Conservation (phyloP, 345 rosid genomes). For the Anastatica hierochuntica region DNA sequence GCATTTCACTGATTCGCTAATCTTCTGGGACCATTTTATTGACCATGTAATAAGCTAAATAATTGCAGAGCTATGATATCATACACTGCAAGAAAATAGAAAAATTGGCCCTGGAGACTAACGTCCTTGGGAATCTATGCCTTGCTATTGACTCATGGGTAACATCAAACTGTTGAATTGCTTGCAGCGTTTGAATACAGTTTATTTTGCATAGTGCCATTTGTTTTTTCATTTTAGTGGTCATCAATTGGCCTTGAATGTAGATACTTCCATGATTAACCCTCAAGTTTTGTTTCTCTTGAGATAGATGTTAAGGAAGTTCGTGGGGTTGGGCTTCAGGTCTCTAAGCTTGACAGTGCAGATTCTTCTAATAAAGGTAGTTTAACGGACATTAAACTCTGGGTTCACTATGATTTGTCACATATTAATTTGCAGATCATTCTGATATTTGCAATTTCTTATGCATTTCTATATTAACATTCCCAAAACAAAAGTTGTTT, state of each 20-base stretch:
- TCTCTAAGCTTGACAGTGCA: slow-evolving; percentile 72
- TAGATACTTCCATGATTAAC: neutral
- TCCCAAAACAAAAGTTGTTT: neutral
- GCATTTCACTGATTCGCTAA: neutral
- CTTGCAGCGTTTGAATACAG: neutral
- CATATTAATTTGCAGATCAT: neutral
- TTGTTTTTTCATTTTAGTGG: neutral
- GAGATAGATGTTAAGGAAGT: slow-evolving; percentile 66
- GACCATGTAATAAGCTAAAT: neutral
- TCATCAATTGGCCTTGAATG: neutral
- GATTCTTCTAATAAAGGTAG: slow-evolving; percentile 57
- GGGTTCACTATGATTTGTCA: slow-evolving; percentile 5
- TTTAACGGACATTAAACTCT: neutral
- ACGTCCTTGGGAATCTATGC: too few relatives aligned
- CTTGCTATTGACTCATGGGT: neutral
- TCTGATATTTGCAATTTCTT: neutral
- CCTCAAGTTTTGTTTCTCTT: neutral
- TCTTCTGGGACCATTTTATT: neutral
- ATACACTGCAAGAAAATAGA: too few relatives aligned
- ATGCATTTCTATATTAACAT: neutral
- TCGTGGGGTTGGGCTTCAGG: slow-evolving; percentile 95
- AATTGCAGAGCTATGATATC: too few relatives aligned
- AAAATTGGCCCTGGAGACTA: too few relatives aligned
- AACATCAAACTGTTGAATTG: neutral
- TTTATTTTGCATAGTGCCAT: neutral